Evolutionary conservation across 1,284 basidiomycete species (phyloP).

Genomic region (Cerioporus squamosus): DNA sequence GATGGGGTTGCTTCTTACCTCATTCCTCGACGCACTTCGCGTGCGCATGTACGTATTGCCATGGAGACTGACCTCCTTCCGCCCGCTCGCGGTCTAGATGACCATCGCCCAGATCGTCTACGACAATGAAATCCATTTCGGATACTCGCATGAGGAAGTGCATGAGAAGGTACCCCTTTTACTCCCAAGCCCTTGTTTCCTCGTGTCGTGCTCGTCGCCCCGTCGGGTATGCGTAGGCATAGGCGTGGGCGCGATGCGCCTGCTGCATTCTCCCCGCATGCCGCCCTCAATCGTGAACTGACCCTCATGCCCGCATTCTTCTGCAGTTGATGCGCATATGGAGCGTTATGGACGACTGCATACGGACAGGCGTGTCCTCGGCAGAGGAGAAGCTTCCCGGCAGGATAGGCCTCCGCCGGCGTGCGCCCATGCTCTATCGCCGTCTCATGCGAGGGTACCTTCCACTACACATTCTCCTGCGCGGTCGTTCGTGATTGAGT

Average conservation of each 20-base stretch:
- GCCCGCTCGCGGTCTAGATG: constrained; percentile 53
- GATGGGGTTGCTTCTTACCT: neutral
- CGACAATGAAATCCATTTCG: constrained; percentile 89
- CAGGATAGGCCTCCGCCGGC: constrained; percentile 75
- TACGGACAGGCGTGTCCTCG: constrained; percentile 84
- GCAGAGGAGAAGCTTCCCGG: constrained; percentile 84
- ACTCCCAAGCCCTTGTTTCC: neutral
- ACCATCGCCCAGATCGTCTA: constrained; percentile 95
- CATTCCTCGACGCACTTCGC: neutral
- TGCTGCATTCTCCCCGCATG: neutral
- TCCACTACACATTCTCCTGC: neutral
- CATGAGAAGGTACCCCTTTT: constrained; percentile 60
- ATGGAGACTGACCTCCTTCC: constrained; percentile 22
- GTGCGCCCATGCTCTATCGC: constrained; percentile 86
- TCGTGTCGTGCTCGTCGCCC: neutral
- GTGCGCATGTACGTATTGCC: constrained; percentile 10
- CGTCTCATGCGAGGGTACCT: constrained; percentile 85
- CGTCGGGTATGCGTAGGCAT: no score
- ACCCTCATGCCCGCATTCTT: neutral
- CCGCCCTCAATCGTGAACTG: neutral
- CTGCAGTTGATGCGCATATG: constrained; percentile 78
- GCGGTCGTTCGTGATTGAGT: neutral
- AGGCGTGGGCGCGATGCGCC: no score
- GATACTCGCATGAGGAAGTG: constrained; percentile 78
- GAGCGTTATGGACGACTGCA: constrained; percentile 94